Base-by-base conservation (phyloP, 1,139 yeast genomes). In the Sugiyamaella pinicola region DNA sequence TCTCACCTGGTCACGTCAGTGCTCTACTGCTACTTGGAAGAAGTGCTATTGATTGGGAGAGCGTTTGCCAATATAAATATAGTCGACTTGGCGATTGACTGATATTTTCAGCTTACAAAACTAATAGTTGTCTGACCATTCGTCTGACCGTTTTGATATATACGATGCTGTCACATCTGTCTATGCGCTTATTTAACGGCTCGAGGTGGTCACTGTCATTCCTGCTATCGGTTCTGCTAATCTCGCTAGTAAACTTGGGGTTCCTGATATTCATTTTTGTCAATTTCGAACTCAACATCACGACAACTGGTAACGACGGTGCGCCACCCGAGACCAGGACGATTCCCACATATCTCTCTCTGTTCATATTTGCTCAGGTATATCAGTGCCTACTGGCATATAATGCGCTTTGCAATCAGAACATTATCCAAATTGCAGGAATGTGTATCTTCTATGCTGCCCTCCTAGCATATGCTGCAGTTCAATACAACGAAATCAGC, bases 391-490 rank as follows among this genome's bases (percentile, higher is more conserved):
- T 70, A 0, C 66, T 78, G 39, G 71, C 81, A 1, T 57, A 66
- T n/a, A 69, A 78, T 47, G 81, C 81, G 1, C 65, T 79, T 18
- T 61, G 65, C 47, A 68, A 75, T 13, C 71, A 76, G 58, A 79
- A 80, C 59, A 72, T 78, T 58, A 61, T 69, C 68, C 62, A 68
- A 55, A 57, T 76, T 21, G 64, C 74, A 24, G 74, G 78, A 58
- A 69, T 80, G 40, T 72, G 79, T 57, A 51, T 72, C 13, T 79
- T 79, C 58, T 74, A 75, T 58, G 69, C 69, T n/a, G 77, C 79
- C 45, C 74, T 80, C 79, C 66, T 78, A 60, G 68, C 77, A 3
- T 79, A 80, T 62, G 74, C 82, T 1, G 79, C 80, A 9, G 72
- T 80, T 37, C 83, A 79, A 61, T 79, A 72, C 60, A 70, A 71